Conservation (phyloP, 257 asterid species). For the Solanum paucissectum region DNA sequence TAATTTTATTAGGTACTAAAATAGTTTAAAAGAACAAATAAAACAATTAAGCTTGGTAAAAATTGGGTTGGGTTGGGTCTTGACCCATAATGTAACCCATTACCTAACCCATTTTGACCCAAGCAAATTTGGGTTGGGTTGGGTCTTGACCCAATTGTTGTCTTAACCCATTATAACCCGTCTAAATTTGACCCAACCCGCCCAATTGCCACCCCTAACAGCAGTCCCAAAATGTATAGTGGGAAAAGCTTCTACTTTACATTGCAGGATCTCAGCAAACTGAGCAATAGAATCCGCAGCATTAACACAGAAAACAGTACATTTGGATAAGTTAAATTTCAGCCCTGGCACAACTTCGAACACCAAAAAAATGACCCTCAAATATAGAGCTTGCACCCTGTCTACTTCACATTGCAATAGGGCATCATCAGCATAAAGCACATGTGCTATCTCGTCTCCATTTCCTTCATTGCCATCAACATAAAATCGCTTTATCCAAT, state of each 20-base stretch:
- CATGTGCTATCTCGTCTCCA: background rate
- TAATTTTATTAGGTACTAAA: no score
- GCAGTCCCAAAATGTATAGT: background rate
- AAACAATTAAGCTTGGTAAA: no score
- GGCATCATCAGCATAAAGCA: background rate
- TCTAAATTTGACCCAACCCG: no score
- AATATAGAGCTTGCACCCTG: background rate
- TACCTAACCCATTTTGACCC: no score
- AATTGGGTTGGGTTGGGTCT: no score
- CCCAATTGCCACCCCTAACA: no score
- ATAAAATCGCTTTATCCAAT: background rate
- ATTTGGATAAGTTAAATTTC: background rate
- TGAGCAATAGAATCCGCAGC: background rate
- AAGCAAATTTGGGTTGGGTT: no score
- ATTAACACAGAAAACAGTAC: background rate
- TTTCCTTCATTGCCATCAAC: background rate
- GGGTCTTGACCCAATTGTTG: no score
- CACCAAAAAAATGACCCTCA: background rate
- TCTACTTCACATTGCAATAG: background rate
- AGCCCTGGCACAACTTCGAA: background rate
- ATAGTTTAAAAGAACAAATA: no score
- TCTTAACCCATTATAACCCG: no score
- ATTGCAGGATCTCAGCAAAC: background rate
- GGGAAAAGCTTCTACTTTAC: background rate
- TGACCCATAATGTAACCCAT: no score